Conservation (phyloP, 148 eudicot genomes). For the Fagopyrum tataricum region DNA sequence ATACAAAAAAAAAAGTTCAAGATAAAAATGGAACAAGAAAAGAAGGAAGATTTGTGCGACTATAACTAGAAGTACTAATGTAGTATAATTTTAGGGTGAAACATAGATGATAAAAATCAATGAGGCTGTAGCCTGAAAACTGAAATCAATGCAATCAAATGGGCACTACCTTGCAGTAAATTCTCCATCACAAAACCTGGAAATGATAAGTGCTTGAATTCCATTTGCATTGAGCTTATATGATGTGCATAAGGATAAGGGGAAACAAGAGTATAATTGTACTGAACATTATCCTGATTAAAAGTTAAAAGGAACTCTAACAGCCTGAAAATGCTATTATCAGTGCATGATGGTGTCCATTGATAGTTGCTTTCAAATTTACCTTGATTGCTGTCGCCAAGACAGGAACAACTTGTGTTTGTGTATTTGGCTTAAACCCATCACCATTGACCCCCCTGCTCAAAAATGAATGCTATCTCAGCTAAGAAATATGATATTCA, state of each 20-base stretch:
- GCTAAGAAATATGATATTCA: not conserved
- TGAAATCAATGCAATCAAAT: not conserved
- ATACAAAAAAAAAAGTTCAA: too few relatives aligned
- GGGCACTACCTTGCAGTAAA: not conserved
- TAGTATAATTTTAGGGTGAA: not conserved
- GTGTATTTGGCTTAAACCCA: constrained; percentile 85
- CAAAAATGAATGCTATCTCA: constrained; percentile 11
- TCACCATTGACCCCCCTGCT: constrained; percentile 66
- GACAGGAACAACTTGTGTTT: constrained; percentile 83
- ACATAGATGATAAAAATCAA: not conserved
- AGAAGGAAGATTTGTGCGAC: not conserved
- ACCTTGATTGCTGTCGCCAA: constrained; percentile 95
- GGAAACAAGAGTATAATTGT: not conserved
- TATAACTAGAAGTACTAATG: too few relatives aligned
- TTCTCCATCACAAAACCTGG: not conserved
- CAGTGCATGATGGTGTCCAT: not conserved
- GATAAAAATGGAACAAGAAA: too few relatives aligned
- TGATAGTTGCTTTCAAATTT: constrained; percentile 13
- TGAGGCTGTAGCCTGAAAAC: not conserved
- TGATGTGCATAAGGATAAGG: not conserved
- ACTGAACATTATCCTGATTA: not conserved
- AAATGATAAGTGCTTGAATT: not conserved
- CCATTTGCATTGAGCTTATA: not conserved
- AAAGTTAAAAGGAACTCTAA: not conserved
- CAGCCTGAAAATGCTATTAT: not conserved